Conservation (phyloP, 345 rosid species). For the Theobroma cacao region DNA sequence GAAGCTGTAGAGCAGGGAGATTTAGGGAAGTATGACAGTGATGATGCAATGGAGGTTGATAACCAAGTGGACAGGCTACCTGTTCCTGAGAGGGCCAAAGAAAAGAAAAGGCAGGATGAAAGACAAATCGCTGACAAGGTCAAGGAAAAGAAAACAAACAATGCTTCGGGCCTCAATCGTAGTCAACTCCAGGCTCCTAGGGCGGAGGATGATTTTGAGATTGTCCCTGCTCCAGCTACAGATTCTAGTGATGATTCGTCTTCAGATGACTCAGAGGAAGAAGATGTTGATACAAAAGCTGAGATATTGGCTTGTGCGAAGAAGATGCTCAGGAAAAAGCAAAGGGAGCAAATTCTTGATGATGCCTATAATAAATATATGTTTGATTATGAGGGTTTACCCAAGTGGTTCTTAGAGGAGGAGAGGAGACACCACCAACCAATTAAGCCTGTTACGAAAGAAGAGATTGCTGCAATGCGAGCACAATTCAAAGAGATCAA, state of each 20-base stretch:
- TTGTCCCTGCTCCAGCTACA: conserved; percentile 72
- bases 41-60: conserved; percentile 50
- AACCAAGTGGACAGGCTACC: conserved; percentile 20
- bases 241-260: conserved; percentile 82
- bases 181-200: conserved; percentile 24
- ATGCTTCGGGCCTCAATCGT: conserved; percentile 18
- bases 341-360: conserved; percentile 75
- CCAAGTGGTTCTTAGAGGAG: conserved; percentile 88
- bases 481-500: conserved; percentile 91
- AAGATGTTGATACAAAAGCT: conserved; percentile 60
- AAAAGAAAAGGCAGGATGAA: conserved; percentile 29
- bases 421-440: conserved; percentile 74
- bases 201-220: conserved; percentile 65
- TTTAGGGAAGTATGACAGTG: conserved; percentile 47
- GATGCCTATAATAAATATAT: conserved; percentile 81
- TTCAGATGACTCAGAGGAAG: conserved; percentile 68
- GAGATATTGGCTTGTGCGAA: conserved; percentile 89
- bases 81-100: conserved; percentile 26
- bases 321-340: conserved; percentile 92
- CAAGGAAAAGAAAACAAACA: conserved; percentile 35
- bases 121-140: conserved; percentile 17
- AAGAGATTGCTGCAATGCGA: conserved; percentile 78
- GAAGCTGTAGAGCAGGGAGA: conserved; percentile 81
- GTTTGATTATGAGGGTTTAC: conserved; percentile 71
- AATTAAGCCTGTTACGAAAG: conserved; percentile 80